phyloP scores from a whole-genome alignment of 225 moss, liverwort and hornwort genomes.

The Polytrichum commune region DNA sequence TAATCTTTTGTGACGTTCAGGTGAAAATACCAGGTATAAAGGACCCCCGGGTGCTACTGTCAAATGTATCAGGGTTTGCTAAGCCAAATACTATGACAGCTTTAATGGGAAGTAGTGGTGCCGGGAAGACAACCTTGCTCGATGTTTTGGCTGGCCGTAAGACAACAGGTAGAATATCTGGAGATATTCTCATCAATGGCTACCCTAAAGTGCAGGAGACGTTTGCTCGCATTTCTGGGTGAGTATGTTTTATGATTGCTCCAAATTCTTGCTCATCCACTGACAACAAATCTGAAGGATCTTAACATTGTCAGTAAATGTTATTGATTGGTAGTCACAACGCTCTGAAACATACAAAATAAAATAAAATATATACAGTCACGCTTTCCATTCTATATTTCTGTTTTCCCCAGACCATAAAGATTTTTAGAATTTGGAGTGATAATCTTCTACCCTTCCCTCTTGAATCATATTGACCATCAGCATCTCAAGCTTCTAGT shows the following conservation, averaged over 20 bases:
- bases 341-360: no score
- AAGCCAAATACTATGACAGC: conserved; percentile 76
- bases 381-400: no score
- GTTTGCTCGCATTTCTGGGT: conserved; percentile 86
- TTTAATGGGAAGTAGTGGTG: conserved; percentile 93
- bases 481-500: no score
- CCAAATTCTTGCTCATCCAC: not conserved
- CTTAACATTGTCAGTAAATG: not conserved
- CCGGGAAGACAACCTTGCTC: conserved; percentile 84
- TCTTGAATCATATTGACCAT: no score
- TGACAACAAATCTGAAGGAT: not conserved
- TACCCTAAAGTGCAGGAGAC: conserved; percentile 73
- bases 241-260: conserved; percentile 11
- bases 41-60: conserved; percentile 72
- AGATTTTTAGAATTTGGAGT: no score
- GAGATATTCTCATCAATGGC: conserved; percentile 83
- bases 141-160: conserved; percentile 90
- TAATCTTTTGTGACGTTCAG: conserved; percentile 26
- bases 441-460: no score
- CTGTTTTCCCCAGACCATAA: no score
- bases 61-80: conserved; percentile 81
- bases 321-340: no score
- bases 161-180: conserved; percentile 63
- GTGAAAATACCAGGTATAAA: conserved; percentile 75
- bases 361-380: no score